A percentile compares a stretch with the other conserved stretches of the same genome.
Conservation (phyloP, 805 yeast genomes). For the Candida peoriensis region DNA sequence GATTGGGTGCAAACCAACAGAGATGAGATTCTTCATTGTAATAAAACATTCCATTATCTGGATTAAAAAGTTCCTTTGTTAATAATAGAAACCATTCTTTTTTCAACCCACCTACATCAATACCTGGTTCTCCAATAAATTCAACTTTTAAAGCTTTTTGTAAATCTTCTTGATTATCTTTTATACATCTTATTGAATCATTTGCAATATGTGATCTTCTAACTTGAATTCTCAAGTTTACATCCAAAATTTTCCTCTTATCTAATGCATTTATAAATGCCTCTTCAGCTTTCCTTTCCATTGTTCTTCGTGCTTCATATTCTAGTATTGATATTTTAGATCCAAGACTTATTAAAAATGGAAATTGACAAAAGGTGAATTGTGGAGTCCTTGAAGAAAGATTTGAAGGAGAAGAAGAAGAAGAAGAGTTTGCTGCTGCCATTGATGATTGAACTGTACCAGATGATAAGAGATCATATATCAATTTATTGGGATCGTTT, state of each 20-base stretch:
- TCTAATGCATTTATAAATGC: slow-evolving; percentile 77
- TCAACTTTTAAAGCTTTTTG: slow-evolving; percentile 74
- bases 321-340: slow-evolving; percentile 77
- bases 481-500: slow-evolving; percentile 3
- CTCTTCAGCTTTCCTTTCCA: slow-evolving; percentile 86
- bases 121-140: slow-evolving; percentile 84
- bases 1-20: slow-evolving; percentile 67
- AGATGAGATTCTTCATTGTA: slow-evolving; percentile 63
- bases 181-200: slow-evolving; percentile 68
- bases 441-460: no score
- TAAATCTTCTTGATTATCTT: slow-evolving; percentile 51
- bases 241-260: slow-evolving; percentile 54
- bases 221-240: slow-evolving; percentile 63
- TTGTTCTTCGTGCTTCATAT: slow-evolving; percentile 71
- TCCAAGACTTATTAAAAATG: slow-evolving; percentile 77
- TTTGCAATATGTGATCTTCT: slow-evolving; percentile 61
- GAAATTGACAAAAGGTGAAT: slow-evolving; percentile 75
- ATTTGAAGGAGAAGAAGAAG: slow-evolving; percentile 7
- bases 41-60: slow-evolving; percentile 60
- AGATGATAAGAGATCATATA: slow-evolving; percentile 14
- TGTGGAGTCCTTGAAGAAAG: slow-evolving; percentile 12
- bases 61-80: slow-evolving; percentile 64
- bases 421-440: no score
- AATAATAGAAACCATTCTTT: slow-evolving; percentile 90
- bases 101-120: slow-evolving; percentile 92